These are phyloP conservation scores for Conticribra guillardii DNA, from an alignment of 108 stramenopile genomes.

Conservation along the genomic window DNA sequence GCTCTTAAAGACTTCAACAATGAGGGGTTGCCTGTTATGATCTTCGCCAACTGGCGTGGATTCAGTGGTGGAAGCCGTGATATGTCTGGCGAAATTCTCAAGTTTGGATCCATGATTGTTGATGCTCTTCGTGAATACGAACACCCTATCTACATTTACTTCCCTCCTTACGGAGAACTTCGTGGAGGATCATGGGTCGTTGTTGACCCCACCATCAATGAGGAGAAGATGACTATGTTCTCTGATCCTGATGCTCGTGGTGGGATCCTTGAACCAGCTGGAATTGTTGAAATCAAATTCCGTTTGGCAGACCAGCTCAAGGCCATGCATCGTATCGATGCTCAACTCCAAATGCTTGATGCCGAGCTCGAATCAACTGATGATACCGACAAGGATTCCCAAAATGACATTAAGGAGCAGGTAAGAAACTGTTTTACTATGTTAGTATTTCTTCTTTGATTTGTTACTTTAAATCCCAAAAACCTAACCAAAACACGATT, in stretches of 20 bases:
- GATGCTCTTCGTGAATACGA: conserved; percentile 96
- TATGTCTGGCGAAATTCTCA: conserved; percentile 98
- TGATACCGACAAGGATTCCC: conserved; percentile 64
- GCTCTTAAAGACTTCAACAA: conserved; percentile 96
- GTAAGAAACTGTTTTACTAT: too few species aligned
- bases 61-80: conserved; percentile 97
- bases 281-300: conserved; percentile 99
- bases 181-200: conserved; percentile 99
- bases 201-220: conserved; percentile 98
- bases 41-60: conserved; percentile 99
- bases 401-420: conserved; percentile 76
- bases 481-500: too few species aligned
- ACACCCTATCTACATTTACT: conserved; percentile 97
- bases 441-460: too few species aligned
- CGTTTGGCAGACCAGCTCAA: conserved; percentile 81
- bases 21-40: conserved; percentile 97
- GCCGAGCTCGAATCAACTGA: conserved; percentile 79
- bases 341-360: conserved; percentile 88
- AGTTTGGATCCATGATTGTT: conserved; percentile 99
- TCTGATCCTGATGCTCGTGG: conserved; percentile 97
- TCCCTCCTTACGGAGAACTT: conserved; percentile 97
- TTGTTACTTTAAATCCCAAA: too few species aligned
- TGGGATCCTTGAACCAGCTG: conserved; percentile 98
- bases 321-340: conserved; percentile 91
- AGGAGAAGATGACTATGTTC: conserved; percentile 98